Percentiles rank a stretch among this genome's conserved stretches.
Conservation (phyloP, 176 grass and related monocot species). For the Ananas comosus region DNA sequence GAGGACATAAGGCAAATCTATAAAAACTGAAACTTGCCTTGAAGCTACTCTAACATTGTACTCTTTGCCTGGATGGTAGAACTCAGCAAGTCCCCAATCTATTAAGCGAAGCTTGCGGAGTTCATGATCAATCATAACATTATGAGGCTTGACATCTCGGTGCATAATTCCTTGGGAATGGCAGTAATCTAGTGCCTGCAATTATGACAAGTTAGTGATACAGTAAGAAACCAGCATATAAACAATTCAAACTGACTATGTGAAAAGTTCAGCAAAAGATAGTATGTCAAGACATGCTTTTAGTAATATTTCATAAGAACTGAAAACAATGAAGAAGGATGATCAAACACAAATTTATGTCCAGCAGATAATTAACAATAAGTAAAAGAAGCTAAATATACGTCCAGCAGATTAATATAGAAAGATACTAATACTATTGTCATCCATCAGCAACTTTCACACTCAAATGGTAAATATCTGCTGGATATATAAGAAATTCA, state of each 20-base stretch:
- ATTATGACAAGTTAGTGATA: slow-evolving; percentile 17
- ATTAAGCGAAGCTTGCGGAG: slow-evolving; percentile 63
- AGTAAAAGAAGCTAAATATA: no score
- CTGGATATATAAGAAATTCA: no score
- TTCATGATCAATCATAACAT: slow-evolving; percentile 80
- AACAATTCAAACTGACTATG: slow-evolving; percentile 12
- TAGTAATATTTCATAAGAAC: no score
- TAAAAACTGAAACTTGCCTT: slow-evolving; percentile 34
- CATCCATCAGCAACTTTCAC: no score
- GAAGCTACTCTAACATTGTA: slow-evolving; percentile 80
- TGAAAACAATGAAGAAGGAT: no score
- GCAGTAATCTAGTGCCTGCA: slow-evolving; percentile 62
- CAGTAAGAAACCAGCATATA: slow-evolving; percentile 8
- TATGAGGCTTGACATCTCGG: slow-evolving; percentile 73
- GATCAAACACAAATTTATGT: not conserved
- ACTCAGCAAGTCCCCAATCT: slow-evolving; percentile 75
- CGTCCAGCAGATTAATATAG: no score
- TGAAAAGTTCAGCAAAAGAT: not conserved
- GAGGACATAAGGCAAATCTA: not conserved
- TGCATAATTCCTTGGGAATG: slow-evolving; percentile 86
- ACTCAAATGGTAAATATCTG: no score
- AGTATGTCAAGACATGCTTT: no score
- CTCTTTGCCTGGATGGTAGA: slow-evolving; percentile 61
- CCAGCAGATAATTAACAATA: no score
- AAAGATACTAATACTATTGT: no score